Percentiles rank a stretch among this genome's conserved stretches.
Conservation (phyloP, 805 yeast genomes). For the Ascoidea asiatica region DNA sequence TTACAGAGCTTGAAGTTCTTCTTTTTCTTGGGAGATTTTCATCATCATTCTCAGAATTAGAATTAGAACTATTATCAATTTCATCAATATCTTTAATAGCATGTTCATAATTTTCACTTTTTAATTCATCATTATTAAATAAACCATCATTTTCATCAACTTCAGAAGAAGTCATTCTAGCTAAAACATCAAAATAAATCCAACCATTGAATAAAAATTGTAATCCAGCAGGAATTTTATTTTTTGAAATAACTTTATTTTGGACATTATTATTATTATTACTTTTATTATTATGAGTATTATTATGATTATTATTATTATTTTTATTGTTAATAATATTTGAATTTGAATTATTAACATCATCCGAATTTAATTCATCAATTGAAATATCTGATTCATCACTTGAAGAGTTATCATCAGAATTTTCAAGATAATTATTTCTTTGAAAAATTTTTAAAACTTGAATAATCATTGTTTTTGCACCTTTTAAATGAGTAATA, state of each 20-base stretch:
- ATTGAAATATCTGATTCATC: conserved; percentile 17
- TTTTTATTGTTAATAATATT: conserved; percentile 4
- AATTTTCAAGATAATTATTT: neutral
- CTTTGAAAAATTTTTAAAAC: conserved; percentile 18
- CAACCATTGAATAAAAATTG: conserved; percentile 49
- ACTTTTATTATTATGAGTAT: conserved; percentile 1
- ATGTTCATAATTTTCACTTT: conserved; percentile 1
- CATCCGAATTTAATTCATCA: conserved; percentile 22
- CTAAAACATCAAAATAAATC: conserved; percentile 54
- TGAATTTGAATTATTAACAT: conserved; percentile 1
- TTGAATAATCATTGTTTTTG: conserved; percentile 43
- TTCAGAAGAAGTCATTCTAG: conserved; percentile 34
- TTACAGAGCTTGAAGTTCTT: neutral
- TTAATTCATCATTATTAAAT: conserved; percentile 1
- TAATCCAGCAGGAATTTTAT: conserved; percentile 25
- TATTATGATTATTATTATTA: conserved; percentile 1
- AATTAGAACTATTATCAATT: neutral
- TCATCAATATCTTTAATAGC: conserved; percentile 1
- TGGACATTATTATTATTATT: conserved; percentile 3
- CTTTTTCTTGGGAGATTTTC: too few species aligned
- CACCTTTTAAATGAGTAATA: conserved; percentile 56
- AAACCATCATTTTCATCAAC: conserved; percentile 5
- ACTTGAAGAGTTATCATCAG: conserved; percentile 1
- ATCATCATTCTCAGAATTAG: neutral
- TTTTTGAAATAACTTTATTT: conserved; percentile 1